Evolutionary conservation across 306 rosid genomes (phyloP), one percentile per base, ranked within the genome.

Genomic region (Betula pendula): DNA sequence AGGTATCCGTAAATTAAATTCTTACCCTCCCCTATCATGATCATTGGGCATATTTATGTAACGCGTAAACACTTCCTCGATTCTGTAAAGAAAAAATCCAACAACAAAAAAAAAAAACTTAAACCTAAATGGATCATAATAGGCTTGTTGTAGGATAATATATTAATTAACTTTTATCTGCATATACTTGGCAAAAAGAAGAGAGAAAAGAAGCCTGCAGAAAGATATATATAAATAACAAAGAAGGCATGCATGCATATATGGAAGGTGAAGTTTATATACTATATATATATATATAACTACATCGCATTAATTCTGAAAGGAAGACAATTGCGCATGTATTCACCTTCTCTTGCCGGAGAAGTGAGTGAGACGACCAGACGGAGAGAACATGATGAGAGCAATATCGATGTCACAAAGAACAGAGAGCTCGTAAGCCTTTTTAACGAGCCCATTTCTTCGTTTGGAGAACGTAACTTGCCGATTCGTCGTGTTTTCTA

Each of bases 381-480:
- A 92, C 1, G 91, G 83, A 58, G 97, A 90, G 81, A 92, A 92
- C 91, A 92, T 88, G 63, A 92, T 87, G 22, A 92, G 93, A 14
- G 97, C 95, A 75, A 92, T 88, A 66, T 92, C 97, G 69, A 92
- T 90, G 82, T 92, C 97, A 31, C 97, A 92, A 0, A 92, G 87
- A 70, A 92, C 76, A 33, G 97, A 88, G 50, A 92, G 81, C 63
- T 92, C 97, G 6, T 92, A 92, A 9, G 97, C 95, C 81, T 92
- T 92, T 80, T 92, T 92, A 75, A 90, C 90, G 83, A 90, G 90
- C 27, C 97, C 93, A 88, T 92, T 92, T 86, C 95, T 85, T 22
- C 97, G 91, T 19, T 92, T 92, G 4, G 97, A 92, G 75, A 88
- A 92, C 22, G 97, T 92, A 6, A 92, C 97, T 81, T 92, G 97